Evolutionary conservation across 2,329 filamentous ascomycete species (phyloP).

Genomic region (Daldinia sp.): DNA sequence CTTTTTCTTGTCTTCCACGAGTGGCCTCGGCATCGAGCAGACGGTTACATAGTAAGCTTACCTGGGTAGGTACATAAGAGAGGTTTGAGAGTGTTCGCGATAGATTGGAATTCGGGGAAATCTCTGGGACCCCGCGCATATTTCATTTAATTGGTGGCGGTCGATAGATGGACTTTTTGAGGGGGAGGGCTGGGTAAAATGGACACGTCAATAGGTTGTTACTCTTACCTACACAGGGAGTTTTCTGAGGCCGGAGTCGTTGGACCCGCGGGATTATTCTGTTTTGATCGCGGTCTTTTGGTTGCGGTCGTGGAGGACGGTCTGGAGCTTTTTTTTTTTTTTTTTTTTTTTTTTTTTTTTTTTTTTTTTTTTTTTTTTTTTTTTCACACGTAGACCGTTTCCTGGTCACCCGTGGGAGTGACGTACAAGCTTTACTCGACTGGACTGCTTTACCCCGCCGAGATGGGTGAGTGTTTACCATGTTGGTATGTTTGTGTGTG

Average conservation of each 20-base stretch:
- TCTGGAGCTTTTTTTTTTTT: too few relatives aligned
- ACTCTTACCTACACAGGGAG: constrained; percentile 12
- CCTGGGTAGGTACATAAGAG: too few relatives aligned
- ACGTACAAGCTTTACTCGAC: constrained; percentile 30
- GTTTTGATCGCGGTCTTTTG: too few relatives aligned
- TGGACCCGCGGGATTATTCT: constrained; percentile 38
- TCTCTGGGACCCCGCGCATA: constrained; percentile 19
- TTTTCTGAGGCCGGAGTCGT: constrained; percentile 38
- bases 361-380: too few relatives aligned
- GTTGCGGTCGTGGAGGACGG: constrained; percentile 13
- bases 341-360: too few relatives aligned
- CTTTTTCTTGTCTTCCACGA: not conserved
- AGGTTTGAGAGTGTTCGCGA: not conserved
- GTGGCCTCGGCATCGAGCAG: not conserved
- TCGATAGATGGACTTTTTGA: constrained; percentile 25
- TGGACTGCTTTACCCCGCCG: constrained; percentile 28
- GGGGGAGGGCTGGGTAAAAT: constrained; percentile 44
- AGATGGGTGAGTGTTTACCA: constrained; percentile 28
- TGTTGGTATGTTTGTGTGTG: not conserved
- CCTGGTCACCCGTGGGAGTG: constrained; percentile 12
- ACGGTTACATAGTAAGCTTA: not conserved
- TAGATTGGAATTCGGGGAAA: too few relatives aligned
- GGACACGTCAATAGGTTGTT: constrained; percentile 39
- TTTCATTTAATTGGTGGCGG: constrained; percentile 26
- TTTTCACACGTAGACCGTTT: constrained; percentile 11